Base-by-base conservation (phyloP, 2,329 filamentous ascomycete genomes). In the Pestalotiopsis sp. region DNA sequence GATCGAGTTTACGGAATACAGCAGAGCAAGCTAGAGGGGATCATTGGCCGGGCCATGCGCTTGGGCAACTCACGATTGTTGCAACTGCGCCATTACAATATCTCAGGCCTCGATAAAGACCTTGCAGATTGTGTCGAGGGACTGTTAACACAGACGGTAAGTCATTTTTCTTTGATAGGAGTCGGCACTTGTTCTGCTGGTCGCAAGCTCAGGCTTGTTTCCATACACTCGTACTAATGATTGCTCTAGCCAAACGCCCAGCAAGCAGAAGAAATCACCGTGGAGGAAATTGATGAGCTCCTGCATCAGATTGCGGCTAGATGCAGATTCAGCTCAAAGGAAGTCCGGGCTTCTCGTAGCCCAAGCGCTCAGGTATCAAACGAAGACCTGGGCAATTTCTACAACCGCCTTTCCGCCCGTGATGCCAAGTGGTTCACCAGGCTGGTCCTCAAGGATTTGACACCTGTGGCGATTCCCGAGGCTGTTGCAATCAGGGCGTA, bases 401-500 rank as follows among this genome's bases (percentile, higher is more conserved):
- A 92, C 74, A 82, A 80, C 38, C 86, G 88, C 7, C 76, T 94
- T 11, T 83, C 84, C 60, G 88, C 93, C 3, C 83, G 84, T 58
- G 93, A 97, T 76, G 92, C 91, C 4, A 97, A 97, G 80, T 98
- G 95, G 95, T 85, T 97, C 12, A 93, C 93, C 0, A 87, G 95
- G 3, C 83, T 98, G 38, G 84, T 97, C 5, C 82, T 97, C 36
- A 96, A 97, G 76, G 87, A 91, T 71, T 93, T 91, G 69, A 84
- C 86, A n/a, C 91, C 92, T 0, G 83, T 95, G 0, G 77, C 86
- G 1, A 75, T 97, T 1, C 89, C 94, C 25, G 80, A 83, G 6
- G 72, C 78, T 1, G 78, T 86, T 20, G 80, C 93, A 0, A 84
- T 92, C 61, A 81, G 82, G 13, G 84, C 83, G 20, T 92, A 91